Base-by-base conservation (phyloP, 139 green algal species). In the Desmodesmus armatus region DNA sequence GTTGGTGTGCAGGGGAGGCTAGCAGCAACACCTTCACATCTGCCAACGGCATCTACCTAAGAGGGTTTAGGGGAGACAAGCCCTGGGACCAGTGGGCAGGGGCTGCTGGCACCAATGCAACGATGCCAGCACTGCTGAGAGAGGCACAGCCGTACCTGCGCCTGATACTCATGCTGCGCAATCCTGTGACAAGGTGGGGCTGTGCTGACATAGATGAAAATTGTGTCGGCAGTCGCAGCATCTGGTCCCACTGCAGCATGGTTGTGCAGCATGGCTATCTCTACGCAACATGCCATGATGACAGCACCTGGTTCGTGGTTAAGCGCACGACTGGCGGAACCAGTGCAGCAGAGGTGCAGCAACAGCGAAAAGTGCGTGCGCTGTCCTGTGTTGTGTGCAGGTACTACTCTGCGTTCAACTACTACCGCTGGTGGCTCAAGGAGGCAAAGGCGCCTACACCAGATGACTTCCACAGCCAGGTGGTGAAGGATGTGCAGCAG, bases 151-250 rank as follows among this genome's bases (percentile, higher is more conserved):
- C 91, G 21, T 94, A 89, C 79, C 71, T 90, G 58, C 81, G 87
- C 40, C 87, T 88, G 71, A 91, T 94, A 53, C 72, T 91, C 62
- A 91, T 93, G 71, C 88, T 94, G 79, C 55, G 91, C 13, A 81
- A 94, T 80, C 91, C 91, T 25, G 91, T 91, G 37, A 86, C 91
- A n/a, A n/a, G n/a, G n/a, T n/a, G n/a, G n/a, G n/a, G n/a, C n/a
- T n/a, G n/a, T n/a, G n/a, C n/a, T n/a, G n/a, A n/a, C n/a, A n/a
- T n/a, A n/a, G n/a, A n/a, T 49, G 90, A 11, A n/a, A n/a, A n/a
- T n/a, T n/a, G n/a, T n/a, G n/a, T n/a, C n/a, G n/a, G n/a, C n/a
- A n/a, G n/a, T n/a, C n/a, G n/a, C n/a, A n/a, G n/a, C n/a, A n/a
- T n/a, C n/a, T n/a, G n/a, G n/a, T n/a, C n/a, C n/a, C 71, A 83